Base-by-base conservation (phyloP, 345 rosid genomes). In the Ceriops zippeliana region DNA sequence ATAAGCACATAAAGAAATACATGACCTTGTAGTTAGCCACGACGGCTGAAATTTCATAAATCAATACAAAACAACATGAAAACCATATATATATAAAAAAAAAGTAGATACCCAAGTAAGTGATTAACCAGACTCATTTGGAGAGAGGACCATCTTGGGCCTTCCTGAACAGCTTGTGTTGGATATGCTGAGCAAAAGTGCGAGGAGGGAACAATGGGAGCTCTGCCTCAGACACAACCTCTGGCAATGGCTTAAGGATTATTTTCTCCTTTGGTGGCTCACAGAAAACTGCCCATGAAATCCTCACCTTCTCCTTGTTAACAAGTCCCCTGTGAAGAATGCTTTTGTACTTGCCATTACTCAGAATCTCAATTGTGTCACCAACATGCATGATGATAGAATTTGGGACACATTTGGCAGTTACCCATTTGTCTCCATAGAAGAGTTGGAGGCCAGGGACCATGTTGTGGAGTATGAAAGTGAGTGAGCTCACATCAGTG, bases 211-310 rank as follows among this genome's bases (percentile, higher is more conserved):
- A 91, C 83, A 75, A 51, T 20, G 96, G 80, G 0, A 92, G 98
- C 76, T 90, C 91, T 0, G 73, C 80, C 75, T 71, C 89, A 4
- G 84, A 81, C 66, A 95, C 83, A 51, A 84, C 69, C 74, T 90
- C 97, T 0, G 85, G 83, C 63, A 91, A 71, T 9, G 99, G 99
- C 79, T 87, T 80, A 21, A 91, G 96, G 27, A 91, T 84, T 74
- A 95, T 91, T 79, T 88, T 95, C 62, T 95, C 98, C 90, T 85
- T 90, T 0, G 96, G 98, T 0, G 99, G 98, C 75, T 95, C 99
- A 51, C 97, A 90, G 77, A 95, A 95, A 64, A 90, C 96, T 7
- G 98, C 97, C 98, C 99, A 95, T 0, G 99, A 95, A 49, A 95
- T 77, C 84, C 99, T 84, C 7, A 95, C 98, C 69, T 95, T 95